Evolutionary conservation across 176 grass and related monocot species (phyloP).

Genomic region (Musa schizocarpa): DNA sequence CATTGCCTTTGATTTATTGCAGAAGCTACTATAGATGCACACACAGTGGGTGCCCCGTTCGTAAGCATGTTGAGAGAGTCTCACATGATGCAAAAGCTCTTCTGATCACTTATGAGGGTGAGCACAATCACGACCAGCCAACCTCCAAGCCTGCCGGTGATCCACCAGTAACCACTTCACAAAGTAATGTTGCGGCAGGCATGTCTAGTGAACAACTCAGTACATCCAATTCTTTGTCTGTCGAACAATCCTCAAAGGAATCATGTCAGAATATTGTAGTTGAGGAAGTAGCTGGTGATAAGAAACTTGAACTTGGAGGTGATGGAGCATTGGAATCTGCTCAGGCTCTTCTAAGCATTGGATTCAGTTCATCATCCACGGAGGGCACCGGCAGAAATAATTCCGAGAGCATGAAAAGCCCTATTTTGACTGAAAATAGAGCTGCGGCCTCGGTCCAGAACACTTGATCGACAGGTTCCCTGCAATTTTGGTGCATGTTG

Average conservation of each 20-base stretch:
- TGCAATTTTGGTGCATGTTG: slow-evolving; percentile 1
- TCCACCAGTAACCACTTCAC: slow-evolving; percentile 10
- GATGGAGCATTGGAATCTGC: slow-evolving; percentile 60
- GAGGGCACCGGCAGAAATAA: slow-evolving; percentile 18
- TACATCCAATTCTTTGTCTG: neutral
- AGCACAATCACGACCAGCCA: slow-evolving; percentile 71
- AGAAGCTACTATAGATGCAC: slow-evolving; percentile 99
- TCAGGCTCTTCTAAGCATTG: slow-evolving; percentile 56
- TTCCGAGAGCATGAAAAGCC: slow-evolving; percentile 48
- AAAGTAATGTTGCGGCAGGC: slow-evolving; percentile 11
- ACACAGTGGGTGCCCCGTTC: slow-evolving; percentile 80
- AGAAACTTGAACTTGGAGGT: slow-evolving; percentile 37
- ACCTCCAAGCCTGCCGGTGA: slow-evolving; percentile 29
- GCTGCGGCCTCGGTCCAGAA: slow-evolving; percentile 59
- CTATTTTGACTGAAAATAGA: slow-evolving; percentile 51
- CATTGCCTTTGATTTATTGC: slow-evolving; percentile 17
- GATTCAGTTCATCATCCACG: slow-evolving; percentile 25
- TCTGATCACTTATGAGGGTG: slow-evolving; percentile 95
- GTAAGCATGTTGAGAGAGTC: slow-evolving; percentile 89
- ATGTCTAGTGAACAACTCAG: slow-evolving; percentile 24
- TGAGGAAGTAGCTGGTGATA: slow-evolving; percentile 16
- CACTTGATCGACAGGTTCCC: slow-evolving; percentile 19
- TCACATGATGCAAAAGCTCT: slow-evolving; percentile 67
- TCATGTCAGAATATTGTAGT: slow-evolving; percentile 6
- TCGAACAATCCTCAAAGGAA: slow-evolving; percentile 17